These are phyloP conservation scores for Cryptomeria japonica DNA, from an alignment of 75 land plant genomes.

Conservation along the genomic window DNA sequence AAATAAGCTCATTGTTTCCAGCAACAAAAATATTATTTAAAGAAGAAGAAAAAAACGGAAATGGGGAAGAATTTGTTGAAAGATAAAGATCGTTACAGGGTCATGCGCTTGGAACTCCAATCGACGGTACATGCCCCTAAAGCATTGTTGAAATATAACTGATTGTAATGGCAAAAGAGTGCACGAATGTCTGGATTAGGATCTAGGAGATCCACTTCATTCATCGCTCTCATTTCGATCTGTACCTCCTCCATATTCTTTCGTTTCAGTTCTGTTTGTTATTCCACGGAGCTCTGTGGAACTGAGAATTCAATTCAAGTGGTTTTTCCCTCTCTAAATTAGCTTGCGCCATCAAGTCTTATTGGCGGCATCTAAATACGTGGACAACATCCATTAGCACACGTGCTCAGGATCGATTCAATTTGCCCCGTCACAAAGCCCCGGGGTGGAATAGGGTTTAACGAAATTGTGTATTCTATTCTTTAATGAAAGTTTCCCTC, in stretches of 20 bases:
- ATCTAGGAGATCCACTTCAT: neutral
- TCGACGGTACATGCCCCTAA: slow-evolving; percentile 2
- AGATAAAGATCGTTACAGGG: slow-evolving; percentile 1
- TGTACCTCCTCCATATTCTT: neutral
- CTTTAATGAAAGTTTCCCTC: no score
- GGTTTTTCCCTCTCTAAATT: no score
- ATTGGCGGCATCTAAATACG: no score
- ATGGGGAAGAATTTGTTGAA: neutral
- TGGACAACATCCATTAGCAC: no score
- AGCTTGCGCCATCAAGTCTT: no score
- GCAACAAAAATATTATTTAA: neutral
- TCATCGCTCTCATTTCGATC: neutral
- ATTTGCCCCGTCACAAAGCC: no score
- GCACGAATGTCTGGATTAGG: slow-evolving; percentile 6
- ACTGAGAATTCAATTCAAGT: no score
- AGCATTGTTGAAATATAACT: neutral
- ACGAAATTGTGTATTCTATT: no score
- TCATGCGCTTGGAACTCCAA: slow-evolving; percentile 9
- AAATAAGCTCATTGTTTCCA: no score
- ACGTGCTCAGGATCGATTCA: no score
- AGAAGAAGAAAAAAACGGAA: neutral
- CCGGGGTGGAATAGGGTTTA: no score
- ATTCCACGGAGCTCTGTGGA: no score
- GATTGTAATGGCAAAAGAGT: slow-evolving; percentile 11
- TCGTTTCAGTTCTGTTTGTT: neutral